phyloP scores from a whole-genome alignment of 257 asterid species.

The Primulina eburnea region DNA sequence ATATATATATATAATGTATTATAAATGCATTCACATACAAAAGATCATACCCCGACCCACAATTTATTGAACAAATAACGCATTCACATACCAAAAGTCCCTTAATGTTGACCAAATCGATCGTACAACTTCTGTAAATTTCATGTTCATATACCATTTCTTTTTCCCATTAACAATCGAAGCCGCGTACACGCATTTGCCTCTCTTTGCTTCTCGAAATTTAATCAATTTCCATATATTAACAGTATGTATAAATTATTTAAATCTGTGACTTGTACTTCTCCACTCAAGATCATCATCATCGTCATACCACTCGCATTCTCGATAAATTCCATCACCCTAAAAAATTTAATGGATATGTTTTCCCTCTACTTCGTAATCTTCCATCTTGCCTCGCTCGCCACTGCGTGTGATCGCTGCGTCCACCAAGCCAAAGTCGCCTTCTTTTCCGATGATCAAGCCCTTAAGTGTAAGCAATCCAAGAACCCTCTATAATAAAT shows the following conservation, averaged over 20 bases:
- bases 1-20: no score
- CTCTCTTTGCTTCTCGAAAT: not conserved
- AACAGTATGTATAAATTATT: no score
- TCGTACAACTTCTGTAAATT: not conserved
- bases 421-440: constrained; percentile 49
- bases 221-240: no score
- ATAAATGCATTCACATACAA: no score
- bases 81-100: not conserved
- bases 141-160: not conserved
- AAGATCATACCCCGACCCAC: no score
- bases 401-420: constrained; percentile 70
- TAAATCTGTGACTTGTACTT: constrained; percentile 22
- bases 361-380: constrained; percentile 21
- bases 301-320: constrained; percentile 8
- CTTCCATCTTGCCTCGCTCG: constrained; percentile 41
- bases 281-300: constrained; percentile 19
- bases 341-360: not conserved
- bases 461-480: constrained; percentile 51
- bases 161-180: not conserved
- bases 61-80: no score
- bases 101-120: not conserved
- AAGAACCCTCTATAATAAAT: no score
- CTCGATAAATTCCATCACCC: not conserved
- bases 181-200: not conserved
- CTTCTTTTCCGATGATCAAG: constrained; percentile 43